A percentile compares a stretch with the other conserved stretches of the same genome.
These are phyloP conservation scores for Logfia minima DNA, from an alignment of 129 eudicot genomes.

Conservation along the genomic window DNA sequence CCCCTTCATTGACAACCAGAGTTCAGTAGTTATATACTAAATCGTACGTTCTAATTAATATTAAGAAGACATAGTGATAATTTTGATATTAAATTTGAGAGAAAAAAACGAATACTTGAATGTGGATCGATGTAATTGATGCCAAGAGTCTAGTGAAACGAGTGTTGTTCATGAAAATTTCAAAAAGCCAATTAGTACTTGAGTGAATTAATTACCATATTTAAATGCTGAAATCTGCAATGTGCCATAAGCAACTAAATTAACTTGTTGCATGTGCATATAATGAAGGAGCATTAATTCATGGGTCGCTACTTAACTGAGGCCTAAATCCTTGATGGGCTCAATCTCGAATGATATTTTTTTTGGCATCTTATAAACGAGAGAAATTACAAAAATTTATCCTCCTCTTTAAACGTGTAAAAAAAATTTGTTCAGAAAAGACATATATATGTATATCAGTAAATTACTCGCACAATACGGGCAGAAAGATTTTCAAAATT, in stretches of 20 bases:
- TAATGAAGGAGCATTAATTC: conserved; percentile 21
- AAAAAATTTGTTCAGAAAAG: no score
- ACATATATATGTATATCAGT: no score
- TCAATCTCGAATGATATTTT: not conserved
- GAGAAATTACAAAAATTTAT: no score
- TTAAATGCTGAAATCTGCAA: conserved; percentile 25
- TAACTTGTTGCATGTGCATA: conserved; percentile 30
- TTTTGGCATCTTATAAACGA: not conserved
- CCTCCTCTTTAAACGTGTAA: no score
- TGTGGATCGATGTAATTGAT: no score
- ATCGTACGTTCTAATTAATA: not conserved
- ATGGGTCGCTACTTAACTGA: conserved; percentile 25
- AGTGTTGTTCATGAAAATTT: no score
- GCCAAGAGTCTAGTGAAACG: not conserved
- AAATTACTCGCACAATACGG: no score
- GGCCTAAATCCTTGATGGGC: not conserved
- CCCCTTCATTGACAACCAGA: not conserved
- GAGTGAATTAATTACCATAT: not conserved
- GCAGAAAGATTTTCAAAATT: no score
- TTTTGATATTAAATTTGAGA: no score
- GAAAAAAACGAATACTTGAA: no score
- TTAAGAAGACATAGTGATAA: no score
- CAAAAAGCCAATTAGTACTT: not conserved
- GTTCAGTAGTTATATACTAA: not conserved
- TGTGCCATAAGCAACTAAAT: not conserved